Percentiles rank a stretch among this genome's conserved stretches.
Conservation (phyloP, 1,284 basidiomycete genomes). For the Puccinia triticina region DNA sequence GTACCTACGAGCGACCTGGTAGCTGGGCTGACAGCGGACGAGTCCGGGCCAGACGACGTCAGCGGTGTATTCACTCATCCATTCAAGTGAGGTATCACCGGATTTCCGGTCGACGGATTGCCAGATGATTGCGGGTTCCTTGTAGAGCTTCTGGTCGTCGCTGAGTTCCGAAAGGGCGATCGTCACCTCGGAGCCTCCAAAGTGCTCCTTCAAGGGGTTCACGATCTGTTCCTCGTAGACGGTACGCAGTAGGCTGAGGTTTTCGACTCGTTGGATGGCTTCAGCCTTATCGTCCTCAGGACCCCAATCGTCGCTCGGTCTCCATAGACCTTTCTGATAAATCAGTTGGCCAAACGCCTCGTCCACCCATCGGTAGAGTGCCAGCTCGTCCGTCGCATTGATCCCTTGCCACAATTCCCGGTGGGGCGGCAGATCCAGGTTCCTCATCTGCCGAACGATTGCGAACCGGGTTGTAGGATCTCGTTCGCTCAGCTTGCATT, state of each 20-base stretch:
- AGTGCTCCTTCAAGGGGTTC: slow-evolving; percentile 4
- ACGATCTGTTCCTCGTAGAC: slow-evolving; percentile 33
- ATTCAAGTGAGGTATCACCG: slow-evolving; percentile 20
- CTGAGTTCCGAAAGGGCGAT: not conserved
- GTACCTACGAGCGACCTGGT: slow-evolving; percentile 10
- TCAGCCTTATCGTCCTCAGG: slow-evolving; percentile 27
- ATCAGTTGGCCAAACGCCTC: slow-evolving; percentile 43
- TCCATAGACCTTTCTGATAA: slow-evolving; percentile 39
- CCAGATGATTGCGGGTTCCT: slow-evolving; percentile 36
- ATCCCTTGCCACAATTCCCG: slow-evolving; percentile 21
- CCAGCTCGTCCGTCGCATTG: slow-evolving; percentile 20
- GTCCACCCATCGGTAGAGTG: slow-evolving; percentile 26
- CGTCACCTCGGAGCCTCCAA: slow-evolving; percentile 20
- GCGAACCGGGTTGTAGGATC: slow-evolving; percentile 29
- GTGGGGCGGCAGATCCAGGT: slow-evolving; percentile 38
- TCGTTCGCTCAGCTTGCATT: slow-evolving; percentile 10
- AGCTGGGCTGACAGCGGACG: slow-evolving; percentile 14
- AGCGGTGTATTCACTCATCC: slow-evolving; percentile 48
- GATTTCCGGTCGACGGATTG: slow-evolving; percentile 3
- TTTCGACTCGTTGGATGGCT: slow-evolving; percentile 12
- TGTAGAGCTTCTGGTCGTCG: slow-evolving; percentile 12
- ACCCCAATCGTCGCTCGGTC: slow-evolving; percentile 34
- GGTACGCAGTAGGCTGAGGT: slow-evolving; percentile 2
- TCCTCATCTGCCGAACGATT: slow-evolving; percentile 39
- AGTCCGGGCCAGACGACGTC: slow-evolving; percentile 45